Conservation (phyloP, 495 filamentous ascomycete genomes). For the Neurospora sp. region DNA sequence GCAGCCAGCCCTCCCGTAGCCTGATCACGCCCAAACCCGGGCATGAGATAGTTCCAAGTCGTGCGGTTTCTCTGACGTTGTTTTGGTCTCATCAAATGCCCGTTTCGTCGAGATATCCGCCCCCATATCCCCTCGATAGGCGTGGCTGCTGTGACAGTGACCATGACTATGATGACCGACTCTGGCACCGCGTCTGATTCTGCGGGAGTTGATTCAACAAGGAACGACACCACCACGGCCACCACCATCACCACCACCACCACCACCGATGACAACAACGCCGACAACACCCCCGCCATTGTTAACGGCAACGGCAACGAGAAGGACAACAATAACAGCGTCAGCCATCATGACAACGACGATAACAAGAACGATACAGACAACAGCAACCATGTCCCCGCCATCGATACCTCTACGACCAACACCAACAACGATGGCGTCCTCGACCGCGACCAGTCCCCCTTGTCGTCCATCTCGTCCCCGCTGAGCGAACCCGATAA, state of each 20-base stretch:
- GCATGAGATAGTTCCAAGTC: constrained; percentile 38
- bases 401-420: not conserved
- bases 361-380: not conserved
- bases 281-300: not conserved
- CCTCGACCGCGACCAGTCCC: not conserved
- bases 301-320: not conserved
- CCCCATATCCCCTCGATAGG: constrained; percentile 19
- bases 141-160: not conserved
- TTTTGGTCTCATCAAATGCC: constrained; percentile 49
- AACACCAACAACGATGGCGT: not conserved
- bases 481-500: not conserved
- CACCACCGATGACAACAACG: not conserved
- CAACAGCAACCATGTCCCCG: not conserved
- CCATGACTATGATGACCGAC: constrained; percentile 10
- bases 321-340: not conserved
- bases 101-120: constrained; percentile 58
- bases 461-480: not conserved
- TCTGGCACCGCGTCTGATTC: constrained; percentile 2
- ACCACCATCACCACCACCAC: constrained; percentile 5
- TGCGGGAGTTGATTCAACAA: constrained; percentile 1
- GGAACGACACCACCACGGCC: constrained; percentile 8
- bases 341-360: not conserved
- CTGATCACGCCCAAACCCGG: constrained; percentile 55
- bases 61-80: constrained; percentile 54
- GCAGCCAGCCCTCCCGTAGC: constrained; percentile 26